Conservation (phyloP, 352 stramenopile species). For the Thraustochytrium striatum region DNA sequence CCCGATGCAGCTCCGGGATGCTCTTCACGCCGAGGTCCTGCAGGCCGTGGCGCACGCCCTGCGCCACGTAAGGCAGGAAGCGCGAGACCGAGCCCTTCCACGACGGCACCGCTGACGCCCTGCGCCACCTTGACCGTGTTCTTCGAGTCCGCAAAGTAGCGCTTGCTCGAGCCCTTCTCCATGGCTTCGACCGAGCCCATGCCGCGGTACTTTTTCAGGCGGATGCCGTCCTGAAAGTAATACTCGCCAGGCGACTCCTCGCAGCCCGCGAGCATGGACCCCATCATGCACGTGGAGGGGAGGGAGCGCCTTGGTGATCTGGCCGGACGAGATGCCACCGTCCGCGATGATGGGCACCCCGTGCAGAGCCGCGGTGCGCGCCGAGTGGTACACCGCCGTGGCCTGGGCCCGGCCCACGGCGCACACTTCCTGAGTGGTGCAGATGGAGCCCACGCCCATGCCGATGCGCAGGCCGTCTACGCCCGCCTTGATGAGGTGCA, state of each 20-base stretch:
- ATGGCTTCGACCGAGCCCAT: constrained; percentile 99
- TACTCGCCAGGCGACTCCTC: constrained; percentile 99
- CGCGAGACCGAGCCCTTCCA: constrained; percentile 96
- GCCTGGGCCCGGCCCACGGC: constrained; percentile 96
- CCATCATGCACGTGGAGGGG: constrained; percentile 99
- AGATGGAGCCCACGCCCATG: constrained; percentile 99
- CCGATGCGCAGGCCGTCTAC: constrained; percentile 98
- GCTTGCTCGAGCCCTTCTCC: constrained; percentile 88
- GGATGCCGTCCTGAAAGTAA: constrained; percentile 99
- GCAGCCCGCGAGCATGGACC: constrained; percentile 97
- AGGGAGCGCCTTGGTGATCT: constrained; percentile 97
- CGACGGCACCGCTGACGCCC: constrained; percentile 95
- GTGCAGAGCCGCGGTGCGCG: constrained; percentile 41
- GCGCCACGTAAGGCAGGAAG: constrained; percentile 98
- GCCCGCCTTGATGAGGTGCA: constrained; percentile 96
- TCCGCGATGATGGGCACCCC: constrained; percentile 97
- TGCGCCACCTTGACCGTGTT: constrained; percentile 96
- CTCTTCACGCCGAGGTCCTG: constrained; percentile 85
- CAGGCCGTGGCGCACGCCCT: constrained; percentile 95
- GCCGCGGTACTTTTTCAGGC: constrained; percentile 98
- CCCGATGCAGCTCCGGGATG: constrained; percentile 76
- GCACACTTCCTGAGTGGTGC: constrained; percentile 94
- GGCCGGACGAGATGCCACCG: constrained; percentile 94
- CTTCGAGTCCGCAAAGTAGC: constrained; percentile 71
- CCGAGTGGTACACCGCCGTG: constrained; percentile 93